Base-by-base conservation (phyloP, 2,329 filamentous ascomycete genomes). In the Exophiala alcalophila region DNA sequence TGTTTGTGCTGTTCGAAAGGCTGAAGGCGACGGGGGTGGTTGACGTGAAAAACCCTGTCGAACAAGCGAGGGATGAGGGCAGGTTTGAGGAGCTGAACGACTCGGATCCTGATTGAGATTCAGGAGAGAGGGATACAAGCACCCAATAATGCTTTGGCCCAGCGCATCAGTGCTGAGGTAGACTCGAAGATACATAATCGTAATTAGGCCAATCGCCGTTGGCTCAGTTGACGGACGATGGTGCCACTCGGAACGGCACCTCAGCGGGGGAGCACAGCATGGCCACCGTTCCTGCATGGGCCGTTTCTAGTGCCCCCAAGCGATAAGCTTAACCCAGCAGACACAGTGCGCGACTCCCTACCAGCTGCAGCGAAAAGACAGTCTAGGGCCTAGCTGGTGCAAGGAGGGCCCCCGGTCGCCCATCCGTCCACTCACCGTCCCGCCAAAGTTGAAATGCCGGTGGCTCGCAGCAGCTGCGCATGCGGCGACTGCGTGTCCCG, bases 1-100 rank as follows among this genome's bases (percentile, higher is more conserved):
- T 96, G 1, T 96, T 94, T 67, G 88, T 95, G 9, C 69, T 96
- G 3, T 96, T 96, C 65, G 89, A 96, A 65, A 77, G 86, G 83
- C 68, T 92, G 29, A 86, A 79, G 61, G 78, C 77, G 49, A 92
- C 82, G 8, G 88, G 88, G 3, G 73, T 94, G 4, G 72, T 94
- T 21, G 73, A 84, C 52, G 80, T 92, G 10, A 76, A 88, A 63
- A 94, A 94, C 59, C 88, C 87, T 0, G 81, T 94, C 2, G 77
- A 80, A 44, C 71, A 79, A 56, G 85, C 86, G 0, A 67, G 81
- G 42, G 76, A 78, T 31, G 78, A 84, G 52, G 87, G 86, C 1
- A 70, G 81, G 39, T 80, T 90, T 39, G 74, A 88, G 35, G 54
- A 57, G 33, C 38, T 55, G 21, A 49, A 39, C 16, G 54, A 56